phyloP scores from a whole-genome alignment of 2,329 filamentous ascomycete genomes.

The Sclerotinia nivalis region DNA sequence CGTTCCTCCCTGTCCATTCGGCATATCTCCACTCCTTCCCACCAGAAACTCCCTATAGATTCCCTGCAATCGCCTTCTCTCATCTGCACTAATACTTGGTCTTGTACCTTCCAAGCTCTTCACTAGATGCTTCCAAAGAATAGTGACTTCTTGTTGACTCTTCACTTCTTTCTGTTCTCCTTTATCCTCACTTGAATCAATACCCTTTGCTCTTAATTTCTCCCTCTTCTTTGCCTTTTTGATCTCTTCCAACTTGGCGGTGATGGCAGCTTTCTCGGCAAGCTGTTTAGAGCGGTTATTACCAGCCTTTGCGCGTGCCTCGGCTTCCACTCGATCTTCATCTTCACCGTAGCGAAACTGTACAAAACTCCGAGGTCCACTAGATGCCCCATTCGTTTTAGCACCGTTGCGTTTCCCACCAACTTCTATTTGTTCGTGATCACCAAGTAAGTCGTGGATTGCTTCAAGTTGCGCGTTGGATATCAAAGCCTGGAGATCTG shows the following conservation, averaged over 20 bases:
- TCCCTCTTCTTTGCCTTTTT: slow-evolving; percentile 61
- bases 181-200: slow-evolving; percentile 30
- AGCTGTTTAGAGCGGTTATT: slow-evolving; percentile 56
- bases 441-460: slow-evolving; percentile 86
- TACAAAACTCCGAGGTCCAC: slow-evolving; percentile 60
- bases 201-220: slow-evolving; percentile 35
- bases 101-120: slow-evolving; percentile 75
- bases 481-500: slow-evolving; percentile 89
- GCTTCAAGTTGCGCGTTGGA: slow-evolving; percentile 97
- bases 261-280: slow-evolving; percentile 76
- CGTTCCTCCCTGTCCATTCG: slow-evolving; percentile 84
- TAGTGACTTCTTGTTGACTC: slow-evolving; percentile 68
- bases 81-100: slow-evolving; percentile 78
- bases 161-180: slow-evolving; percentile 47
- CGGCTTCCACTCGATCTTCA: slow-evolving; percentile 48
- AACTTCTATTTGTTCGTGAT: slow-evolving; percentile 49
- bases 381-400: slow-evolving; percentile 35
- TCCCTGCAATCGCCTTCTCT: slow-evolving; percentile 69
- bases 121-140: slow-evolving; percentile 80
- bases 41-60: slow-evolving; percentile 95
- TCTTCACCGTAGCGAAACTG: slow-evolving; percentile 80
- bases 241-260: slow-evolving; percentile 78
- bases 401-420: slow-evolving; percentile 33
- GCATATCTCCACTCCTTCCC: slow-evolving; percentile 92
- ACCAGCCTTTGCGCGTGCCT: slow-evolving; percentile 45